A percentile compares a stretch with the other conserved stretches of the same genome.
These are phyloP conservation scores for Lactarius hengduanensis DNA, from an alignment of 768 basidiomycete genomes.

Conservation along the genomic window DNA sequence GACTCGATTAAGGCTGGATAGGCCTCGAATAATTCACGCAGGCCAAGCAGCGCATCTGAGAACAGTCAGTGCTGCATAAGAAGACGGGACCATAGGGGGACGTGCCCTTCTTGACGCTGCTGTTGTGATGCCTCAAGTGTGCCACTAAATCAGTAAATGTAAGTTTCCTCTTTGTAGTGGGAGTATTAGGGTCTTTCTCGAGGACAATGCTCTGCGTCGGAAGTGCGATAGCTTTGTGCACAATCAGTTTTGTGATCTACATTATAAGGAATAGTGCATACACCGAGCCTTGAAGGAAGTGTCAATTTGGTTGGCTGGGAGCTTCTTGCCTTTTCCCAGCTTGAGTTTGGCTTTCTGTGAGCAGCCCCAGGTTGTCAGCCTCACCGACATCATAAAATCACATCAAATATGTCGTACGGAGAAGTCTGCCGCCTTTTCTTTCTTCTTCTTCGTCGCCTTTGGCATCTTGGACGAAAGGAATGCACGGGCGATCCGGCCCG, in stretches of 20 bases:
- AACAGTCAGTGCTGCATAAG: constrained; percentile 2
- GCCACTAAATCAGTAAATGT: constrained; percentile 73
- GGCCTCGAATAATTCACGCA: constrained; percentile 67
- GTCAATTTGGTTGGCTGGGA: constrained; percentile 81
- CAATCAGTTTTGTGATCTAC: background rate
- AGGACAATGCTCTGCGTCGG: constrained; percentile 77
- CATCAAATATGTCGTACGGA: constrained; percentile 45
- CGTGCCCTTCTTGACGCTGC: constrained; percentile 68
- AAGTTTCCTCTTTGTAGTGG: constrained; percentile 74
- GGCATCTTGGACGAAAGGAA: constrained; percentile 51
- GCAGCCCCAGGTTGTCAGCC: background rate
- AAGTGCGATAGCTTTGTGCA: constrained; percentile 72
- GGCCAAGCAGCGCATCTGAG: constrained; percentile 69
- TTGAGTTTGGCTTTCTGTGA: constrained; percentile 92
- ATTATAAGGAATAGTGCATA: constrained; percentile 36
- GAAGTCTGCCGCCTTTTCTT: constrained; percentile 86
- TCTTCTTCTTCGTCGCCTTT: constrained; percentile 83
- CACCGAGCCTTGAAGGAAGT: constrained; percentile 95
- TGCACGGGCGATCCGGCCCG: constrained; percentile 12
- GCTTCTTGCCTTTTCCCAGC: constrained; percentile 90
- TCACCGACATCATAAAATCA: background rate
- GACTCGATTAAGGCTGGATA: constrained; percentile 55
- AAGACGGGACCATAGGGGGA: constrained; percentile 13
- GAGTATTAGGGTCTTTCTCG: constrained; percentile 53
- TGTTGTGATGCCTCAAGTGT: constrained; percentile 81